Evolutionary conservation across 345 rosid species (phyloP).

Genomic region (Lumnitzera littorea): DNA sequence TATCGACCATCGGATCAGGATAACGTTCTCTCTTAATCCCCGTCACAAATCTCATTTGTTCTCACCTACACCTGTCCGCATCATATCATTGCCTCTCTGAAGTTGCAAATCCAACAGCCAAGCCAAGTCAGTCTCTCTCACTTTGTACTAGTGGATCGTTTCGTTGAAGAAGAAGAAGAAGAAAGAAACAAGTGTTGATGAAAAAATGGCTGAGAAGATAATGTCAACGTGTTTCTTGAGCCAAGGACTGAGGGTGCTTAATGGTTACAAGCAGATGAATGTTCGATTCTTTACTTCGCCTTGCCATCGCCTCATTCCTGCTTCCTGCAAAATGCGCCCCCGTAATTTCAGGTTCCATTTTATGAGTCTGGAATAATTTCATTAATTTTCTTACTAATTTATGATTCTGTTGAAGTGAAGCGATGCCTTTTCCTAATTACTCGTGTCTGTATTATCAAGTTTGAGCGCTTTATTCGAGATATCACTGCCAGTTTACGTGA

Average conservation of each 20-base stretch:
- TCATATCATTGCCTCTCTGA: not conserved
- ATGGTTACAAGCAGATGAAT: constrained; percentile 11
- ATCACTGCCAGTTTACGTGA: too few relatives aligned
- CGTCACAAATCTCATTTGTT: not conserved
- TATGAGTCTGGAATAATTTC: not conserved
- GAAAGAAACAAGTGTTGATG: not conserved
- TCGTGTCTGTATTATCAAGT: too few relatives aligned
- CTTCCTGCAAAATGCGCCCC: constrained; percentile 65
- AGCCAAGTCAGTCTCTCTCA: too few relatives aligned
- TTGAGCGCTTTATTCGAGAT: too few relatives aligned
- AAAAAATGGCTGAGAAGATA: constrained; percentile 41
- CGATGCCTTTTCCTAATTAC: too few relatives aligned
- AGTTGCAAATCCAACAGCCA: too few relatives aligned
- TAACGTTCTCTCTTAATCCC: not conserved
- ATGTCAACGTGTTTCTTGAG: constrained; percentile 43
- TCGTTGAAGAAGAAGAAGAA: not conserved
- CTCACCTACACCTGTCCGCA: not conserved
- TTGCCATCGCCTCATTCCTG: constrained; percentile 32
- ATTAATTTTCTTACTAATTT: not conserved
- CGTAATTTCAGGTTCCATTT: constrained; percentile 45
- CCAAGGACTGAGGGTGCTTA: constrained; percentile 31
- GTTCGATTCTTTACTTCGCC: constrained; percentile 32
- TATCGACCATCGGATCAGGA: constrained; percentile 10
- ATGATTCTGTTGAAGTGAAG: not conserved
- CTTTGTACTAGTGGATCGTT: too few relatives aligned